phyloP scores from a whole-genome alignment of 2,329 filamentous ascomycete genomes.

The Pestalotiopsis fici region DNA sequence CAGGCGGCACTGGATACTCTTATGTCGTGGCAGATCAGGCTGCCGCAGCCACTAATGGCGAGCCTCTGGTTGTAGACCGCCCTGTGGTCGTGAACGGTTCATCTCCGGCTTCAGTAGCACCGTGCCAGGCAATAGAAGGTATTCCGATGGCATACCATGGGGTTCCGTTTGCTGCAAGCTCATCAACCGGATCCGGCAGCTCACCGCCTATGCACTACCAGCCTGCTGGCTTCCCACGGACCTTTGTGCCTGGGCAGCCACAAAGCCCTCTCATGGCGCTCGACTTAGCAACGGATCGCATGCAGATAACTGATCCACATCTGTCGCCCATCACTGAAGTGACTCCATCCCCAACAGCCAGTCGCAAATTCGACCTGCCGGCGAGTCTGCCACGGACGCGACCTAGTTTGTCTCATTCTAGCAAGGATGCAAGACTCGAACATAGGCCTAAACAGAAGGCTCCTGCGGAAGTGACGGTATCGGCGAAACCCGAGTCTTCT shows the following conservation, averaged over 20 bases:
- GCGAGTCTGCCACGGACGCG: constrained; percentile 21
- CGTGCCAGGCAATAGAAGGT: background rate
- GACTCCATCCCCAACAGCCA: constrained; percentile 67
- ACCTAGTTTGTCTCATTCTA: constrained; percentile 12
- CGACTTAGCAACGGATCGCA: constrained; percentile 52
- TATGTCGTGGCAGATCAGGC: constrained; percentile 21
- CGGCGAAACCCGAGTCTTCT: constrained; percentile 19
- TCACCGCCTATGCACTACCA: constrained; percentile 14
- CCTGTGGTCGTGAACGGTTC: constrained; percentile 58
- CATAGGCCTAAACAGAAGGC: constrained; percentile 28
- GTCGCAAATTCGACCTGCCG: constrained; percentile 52
- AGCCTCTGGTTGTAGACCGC: constrained; percentile 34
- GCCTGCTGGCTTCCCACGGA: constrained; percentile 16
- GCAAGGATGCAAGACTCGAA: constrained; percentile 20
- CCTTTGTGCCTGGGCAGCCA: constrained; percentile 38
- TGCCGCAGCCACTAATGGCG: constrained; percentile 20
- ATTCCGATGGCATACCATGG: constrained; percentile 13
- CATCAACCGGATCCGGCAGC: constrained; percentile 23
- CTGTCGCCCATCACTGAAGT: constrained; percentile 77
- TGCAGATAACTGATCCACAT: constrained; percentile 45
- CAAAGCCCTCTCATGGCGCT: constrained; percentile 54
- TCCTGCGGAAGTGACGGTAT: constrained; percentile 18
- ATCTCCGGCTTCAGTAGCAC: background rate
- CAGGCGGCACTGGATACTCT: constrained; percentile 9
- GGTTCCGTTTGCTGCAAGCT: constrained; percentile 20